Percentiles rank a stretch among this genome's conserved stretches.
phyloP scores from a whole-genome alignment of 2,329 filamentous ascomycete genomes.

The Cadophora sp. region DNA sequence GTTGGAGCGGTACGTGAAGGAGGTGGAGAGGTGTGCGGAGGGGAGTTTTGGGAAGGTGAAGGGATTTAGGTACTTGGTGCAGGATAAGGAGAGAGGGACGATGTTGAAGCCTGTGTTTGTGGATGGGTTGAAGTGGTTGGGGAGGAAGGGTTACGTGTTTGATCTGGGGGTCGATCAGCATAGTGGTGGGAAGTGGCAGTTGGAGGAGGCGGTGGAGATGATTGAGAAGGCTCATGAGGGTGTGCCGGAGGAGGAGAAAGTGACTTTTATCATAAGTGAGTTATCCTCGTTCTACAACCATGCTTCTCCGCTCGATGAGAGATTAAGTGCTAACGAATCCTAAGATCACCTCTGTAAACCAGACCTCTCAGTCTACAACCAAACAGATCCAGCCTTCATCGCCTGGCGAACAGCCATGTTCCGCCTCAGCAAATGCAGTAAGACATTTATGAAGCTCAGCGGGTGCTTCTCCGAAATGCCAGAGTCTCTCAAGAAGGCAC shows the following conservation, averaged over 20 bases:
- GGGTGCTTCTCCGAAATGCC: constrained; percentile 83
- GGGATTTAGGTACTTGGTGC: constrained; percentile 84
- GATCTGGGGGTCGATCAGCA: constrained; percentile 86
- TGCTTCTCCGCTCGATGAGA: too few species aligned
- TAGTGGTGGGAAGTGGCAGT: constrained; percentile 75
- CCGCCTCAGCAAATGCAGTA: constrained; percentile 66
- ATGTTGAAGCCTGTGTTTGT: constrained; percentile 71
- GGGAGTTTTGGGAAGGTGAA: constrained; percentile 69
- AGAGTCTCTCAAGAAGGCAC: constrained; percentile 54
- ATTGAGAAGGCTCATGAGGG: constrained; percentile 70
- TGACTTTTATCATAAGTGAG: constrained; percentile 45
- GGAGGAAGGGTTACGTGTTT: constrained; percentile 70
- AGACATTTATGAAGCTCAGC: constrained; percentile 90
- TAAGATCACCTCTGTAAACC: constrained; percentile 91
- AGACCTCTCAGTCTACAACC: constrained; percentile 70
- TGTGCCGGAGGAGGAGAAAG: constrained; percentile 63
- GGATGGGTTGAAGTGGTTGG: constrained; percentile 69
- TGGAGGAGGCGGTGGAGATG: constrained; percentile 75
- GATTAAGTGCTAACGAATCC: neutral
- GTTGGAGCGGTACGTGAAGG: constrained; percentile 69
- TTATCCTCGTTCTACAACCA: neutral
- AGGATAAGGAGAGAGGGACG: constrained; percentile 73
- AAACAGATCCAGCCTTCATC: constrained; percentile 55
- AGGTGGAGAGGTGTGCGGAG: constrained; percentile 67
- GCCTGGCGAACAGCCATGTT: constrained; percentile 75